These are phyloP conservation scores for Parastagonospora nodorum DNA, from an alignment of 2,329 filamentous ascomycete genomes.

Conservation along the genomic window DNA sequence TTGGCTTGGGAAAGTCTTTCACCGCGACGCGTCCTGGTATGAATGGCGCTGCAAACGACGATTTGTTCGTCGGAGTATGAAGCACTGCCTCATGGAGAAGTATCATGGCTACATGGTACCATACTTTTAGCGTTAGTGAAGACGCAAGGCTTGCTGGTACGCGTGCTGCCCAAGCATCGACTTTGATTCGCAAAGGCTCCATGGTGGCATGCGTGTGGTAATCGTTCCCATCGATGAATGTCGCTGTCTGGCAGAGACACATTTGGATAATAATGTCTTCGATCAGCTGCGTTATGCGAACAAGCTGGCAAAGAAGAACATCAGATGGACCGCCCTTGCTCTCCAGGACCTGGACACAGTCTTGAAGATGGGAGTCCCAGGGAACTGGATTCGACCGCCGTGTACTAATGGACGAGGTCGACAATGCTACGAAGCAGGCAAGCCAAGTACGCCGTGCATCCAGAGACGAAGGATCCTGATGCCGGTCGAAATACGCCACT, in stretches of 20 bases:
- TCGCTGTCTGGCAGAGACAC: constrained; percentile 22
- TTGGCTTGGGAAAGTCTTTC: constrained; percentile 31
- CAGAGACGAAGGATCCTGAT: constrained; percentile 23
- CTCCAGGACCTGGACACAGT: constrained; percentile 26
- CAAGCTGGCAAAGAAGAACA: constrained; percentile 30
- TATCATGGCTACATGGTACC: constrained; percentile 30
- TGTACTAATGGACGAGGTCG: constrained; percentile 22
- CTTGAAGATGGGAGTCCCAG: constrained; percentile 28
- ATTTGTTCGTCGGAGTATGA: constrained; percentile 34
- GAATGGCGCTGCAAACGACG: constrained; percentile 31
- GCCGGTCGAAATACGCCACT: constrained; percentile 25
- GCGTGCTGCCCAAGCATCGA: constrained; percentile 29
- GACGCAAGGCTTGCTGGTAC: constrained; percentile 24
- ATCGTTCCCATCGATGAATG: constrained; percentile 27
- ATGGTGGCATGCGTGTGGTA: constrained; percentile 21
- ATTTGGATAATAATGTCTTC: constrained; percentile 27
- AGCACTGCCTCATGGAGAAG: constrained; percentile 27
- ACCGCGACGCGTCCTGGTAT: constrained; percentile 30
- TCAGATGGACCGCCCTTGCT: constrained; percentile 21
- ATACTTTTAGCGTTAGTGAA: constrained; percentile 28
- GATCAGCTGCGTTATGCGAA: constrained; percentile 24
- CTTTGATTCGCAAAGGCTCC: constrained; percentile 18
- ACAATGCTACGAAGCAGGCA: constrained; percentile 31
- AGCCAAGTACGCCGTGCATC: constrained; percentile 38
- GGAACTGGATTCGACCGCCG: constrained; percentile 27